Conservation (phyloP, 306 rosid species). For the Rubus idaeus region DNA sequence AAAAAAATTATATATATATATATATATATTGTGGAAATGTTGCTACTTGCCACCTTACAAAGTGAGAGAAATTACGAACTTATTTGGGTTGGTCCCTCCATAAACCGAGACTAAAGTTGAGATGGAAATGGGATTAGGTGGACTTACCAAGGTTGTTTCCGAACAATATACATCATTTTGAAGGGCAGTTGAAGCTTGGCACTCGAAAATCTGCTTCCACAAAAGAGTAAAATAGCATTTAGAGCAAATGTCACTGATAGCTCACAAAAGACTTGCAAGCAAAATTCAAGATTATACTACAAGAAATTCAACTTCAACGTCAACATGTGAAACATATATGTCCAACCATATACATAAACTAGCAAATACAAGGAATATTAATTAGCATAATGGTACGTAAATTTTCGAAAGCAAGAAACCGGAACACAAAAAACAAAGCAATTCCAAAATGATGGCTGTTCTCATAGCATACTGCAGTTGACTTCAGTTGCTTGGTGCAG, state of each 20-base stretch:
- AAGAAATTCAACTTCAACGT: not conserved
- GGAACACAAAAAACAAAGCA: not conserved
- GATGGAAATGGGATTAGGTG: not conserved
- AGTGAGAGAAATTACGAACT: not conserved
- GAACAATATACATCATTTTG: not conserved
- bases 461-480: not conserved
- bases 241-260: not conserved
- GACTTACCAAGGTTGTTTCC: too few species aligned
- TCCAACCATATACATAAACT: not conserved
- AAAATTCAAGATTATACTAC: not conserved
- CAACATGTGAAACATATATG: not conserved
- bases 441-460: constrained; percentile 17
- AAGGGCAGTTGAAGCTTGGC: not conserved
- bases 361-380: not conserved
- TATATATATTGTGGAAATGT: too few species aligned
- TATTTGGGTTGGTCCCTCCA: not conserved
- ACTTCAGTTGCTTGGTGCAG: not conserved
- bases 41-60: too few species aligned
- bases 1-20: too few species aligned
- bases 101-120: not conserved
- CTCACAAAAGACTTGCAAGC: not conserved
- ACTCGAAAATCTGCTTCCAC: not conserved
- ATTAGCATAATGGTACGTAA: not conserved
- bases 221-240: not conserved
- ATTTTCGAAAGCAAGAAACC: not conserved